These are phyloP conservation scores for Mimosa pudica DNA, from an alignment of 306 rosid genomes.

Conservation along the genomic window DNA sequence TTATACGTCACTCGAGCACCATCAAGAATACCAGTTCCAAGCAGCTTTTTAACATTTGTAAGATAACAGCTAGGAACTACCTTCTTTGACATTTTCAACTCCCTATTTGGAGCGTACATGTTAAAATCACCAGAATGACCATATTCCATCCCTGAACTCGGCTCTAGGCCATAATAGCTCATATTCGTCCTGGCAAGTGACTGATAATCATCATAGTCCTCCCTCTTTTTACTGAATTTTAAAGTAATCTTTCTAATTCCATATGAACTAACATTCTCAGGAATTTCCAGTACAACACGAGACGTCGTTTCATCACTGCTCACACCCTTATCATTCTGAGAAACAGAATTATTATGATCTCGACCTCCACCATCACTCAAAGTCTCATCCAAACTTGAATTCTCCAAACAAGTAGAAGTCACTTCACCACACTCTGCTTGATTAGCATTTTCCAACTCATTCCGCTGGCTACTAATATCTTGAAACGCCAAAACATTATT, in stretches of 20 bases:
- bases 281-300: constrained; percentile 78
- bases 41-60: constrained; percentile 85
- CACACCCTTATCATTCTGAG: constrained; percentile 42
- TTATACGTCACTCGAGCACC: constrained; percentile 89
- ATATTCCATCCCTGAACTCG: constrained; percentile 43
- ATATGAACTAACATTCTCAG: constrained; percentile 68
- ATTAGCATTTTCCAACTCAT: constrained; percentile 40
- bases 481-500: constrained; percentile 53
- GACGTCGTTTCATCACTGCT: constrained; percentile 53
- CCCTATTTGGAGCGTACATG: constrained; percentile 47
- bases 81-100: constrained; percentile 67
- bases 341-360: constrained; percentile 35
- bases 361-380: constrained; percentile 57
- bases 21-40: constrained; percentile 88
- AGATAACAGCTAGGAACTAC: constrained; percentile 66
- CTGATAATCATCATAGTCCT: constrained; percentile 45
- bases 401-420: constrained; percentile 66
- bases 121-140: constrained; percentile 43
- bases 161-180: constrained; percentile 39
- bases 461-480: constrained; percentile 81
- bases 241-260: constrained; percentile 90
- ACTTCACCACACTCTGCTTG: constrained; percentile 78
- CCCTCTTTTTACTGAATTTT: constrained; percentile 85
- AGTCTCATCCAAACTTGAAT: constrained; percentile 63
- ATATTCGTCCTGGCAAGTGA: constrained; percentile 30